phyloP scores from a whole-genome alignment of 2,329 filamentous ascomycete genomes.

The Aureobasidium pullulans region DNA sequence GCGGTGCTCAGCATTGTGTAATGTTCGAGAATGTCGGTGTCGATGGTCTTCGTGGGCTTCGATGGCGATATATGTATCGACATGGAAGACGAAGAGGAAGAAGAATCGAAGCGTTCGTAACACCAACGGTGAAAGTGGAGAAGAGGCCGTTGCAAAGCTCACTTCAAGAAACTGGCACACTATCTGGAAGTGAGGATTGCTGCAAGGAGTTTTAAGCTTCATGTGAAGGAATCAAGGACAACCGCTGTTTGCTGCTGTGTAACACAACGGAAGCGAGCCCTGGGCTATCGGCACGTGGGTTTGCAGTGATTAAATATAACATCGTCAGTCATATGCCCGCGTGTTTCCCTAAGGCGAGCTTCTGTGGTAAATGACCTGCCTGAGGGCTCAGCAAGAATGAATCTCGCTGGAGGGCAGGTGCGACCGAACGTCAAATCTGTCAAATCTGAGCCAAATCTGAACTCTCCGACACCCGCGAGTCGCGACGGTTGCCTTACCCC shows the following conservation, averaged over 20 bases:
- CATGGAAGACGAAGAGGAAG: constrained; percentile 1
- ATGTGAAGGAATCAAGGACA: not conserved
- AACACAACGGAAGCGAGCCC: not conserved
- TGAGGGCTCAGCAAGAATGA: not conserved
- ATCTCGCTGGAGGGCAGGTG: not conserved
- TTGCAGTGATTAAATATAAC: constrained; percentile 6
- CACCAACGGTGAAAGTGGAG: constrained; percentile 3
- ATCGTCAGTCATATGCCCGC: not conserved
- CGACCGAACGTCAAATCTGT: constrained; percentile 1
- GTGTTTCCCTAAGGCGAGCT: constrained; percentile 3
- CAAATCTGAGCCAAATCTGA: constrained; percentile 3
- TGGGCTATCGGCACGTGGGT: not conserved
- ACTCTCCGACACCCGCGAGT: constrained; percentile 4
- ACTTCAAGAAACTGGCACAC: constrained; percentile 4
- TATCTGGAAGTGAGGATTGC: constrained; percentile 1
- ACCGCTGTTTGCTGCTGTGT: constrained; percentile 7
- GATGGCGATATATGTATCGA: constrained; percentile 9
- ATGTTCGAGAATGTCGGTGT: constrained; percentile 4
- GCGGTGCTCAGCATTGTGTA: constrained; percentile 8
- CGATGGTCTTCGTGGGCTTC: not conserved
- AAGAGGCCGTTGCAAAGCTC: constrained; percentile 8
- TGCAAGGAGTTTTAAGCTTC: constrained; percentile 1
- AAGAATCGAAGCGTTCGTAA: not conserved
- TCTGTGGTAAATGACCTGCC: not conserved
- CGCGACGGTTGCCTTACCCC: constrained; percentile 7